Evolutionary conservation across 805 yeast genomes (phyloP).

Genomic region (Saccharomycopsis synnaedendra): DNA sequence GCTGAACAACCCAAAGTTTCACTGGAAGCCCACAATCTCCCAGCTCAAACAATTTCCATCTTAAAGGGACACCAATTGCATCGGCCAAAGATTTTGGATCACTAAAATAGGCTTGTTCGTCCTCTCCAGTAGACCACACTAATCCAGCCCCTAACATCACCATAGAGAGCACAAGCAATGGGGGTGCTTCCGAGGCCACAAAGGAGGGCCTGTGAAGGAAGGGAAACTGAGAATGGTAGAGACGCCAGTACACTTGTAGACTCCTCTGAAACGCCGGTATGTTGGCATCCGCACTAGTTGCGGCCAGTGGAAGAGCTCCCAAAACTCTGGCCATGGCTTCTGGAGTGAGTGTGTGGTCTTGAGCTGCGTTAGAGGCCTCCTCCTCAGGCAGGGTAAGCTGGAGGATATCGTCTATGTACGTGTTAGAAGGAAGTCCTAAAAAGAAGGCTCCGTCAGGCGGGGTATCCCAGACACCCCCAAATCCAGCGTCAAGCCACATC

Average conservation of each 20-base stretch:
- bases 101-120: constrained; percentile 4
- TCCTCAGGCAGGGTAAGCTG: background rate
- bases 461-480: too few species aligned
- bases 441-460: background rate
- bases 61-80: constrained; percentile 34
- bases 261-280: constrained; percentile 17
- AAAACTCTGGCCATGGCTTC: constrained; percentile 1
- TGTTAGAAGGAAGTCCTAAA: constrained; percentile 3
- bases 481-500: too few species aligned
- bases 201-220: constrained; percentile 37
- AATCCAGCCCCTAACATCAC: constrained; percentile 43
- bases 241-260: constrained; percentile 35
- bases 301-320: constrained; percentile 1
- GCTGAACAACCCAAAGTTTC: constrained; percentile 63
- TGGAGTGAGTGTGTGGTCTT: constrained; percentile 2
- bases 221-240: constrained; percentile 45
- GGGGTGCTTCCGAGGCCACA: constrained; percentile 37
- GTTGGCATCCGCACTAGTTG: background rate
- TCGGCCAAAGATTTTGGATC: constrained; percentile 9
- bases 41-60: constrained; percentile 61
- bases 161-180: constrained; percentile 43
- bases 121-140: constrained; percentile 6
- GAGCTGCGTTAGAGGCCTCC: background rate
- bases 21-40: constrained; percentile 66
- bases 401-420: constrained; percentile 8